A percentile compares a stretch with the other conserved stretches of the same genome.
These are phyloP conservation scores for Teratosphaeria pseudoeucalypti DNA, from an alignment of 2,329 filamentous ascomycete genomes.

Conservation along the genomic window DNA sequence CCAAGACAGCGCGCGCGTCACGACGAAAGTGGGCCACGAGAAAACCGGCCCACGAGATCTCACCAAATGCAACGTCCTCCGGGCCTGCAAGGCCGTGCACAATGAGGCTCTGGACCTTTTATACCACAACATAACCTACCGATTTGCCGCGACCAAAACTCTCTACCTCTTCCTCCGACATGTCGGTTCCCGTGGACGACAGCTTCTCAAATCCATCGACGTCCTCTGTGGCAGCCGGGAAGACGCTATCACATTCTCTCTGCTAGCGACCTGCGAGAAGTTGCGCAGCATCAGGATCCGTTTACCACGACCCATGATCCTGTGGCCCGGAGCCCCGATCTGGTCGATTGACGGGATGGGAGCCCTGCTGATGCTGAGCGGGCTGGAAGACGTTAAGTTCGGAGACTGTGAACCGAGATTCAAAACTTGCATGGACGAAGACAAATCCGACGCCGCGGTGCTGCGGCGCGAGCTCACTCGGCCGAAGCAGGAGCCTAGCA, in stretches of 20 bases:
- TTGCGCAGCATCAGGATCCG: conserved; percentile 16
- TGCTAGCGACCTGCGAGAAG: conserved; percentile 18
- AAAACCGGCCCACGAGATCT: conserved; percentile 24
- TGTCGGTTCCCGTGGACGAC: conserved; percentile 19
- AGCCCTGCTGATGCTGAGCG: conserved; percentile 17
- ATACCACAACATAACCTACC: conserved; percentile 37
- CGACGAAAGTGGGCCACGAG: conserved; percentile 13
- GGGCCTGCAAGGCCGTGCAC: conserved; percentile 32
- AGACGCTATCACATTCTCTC: conserved; percentile 22
- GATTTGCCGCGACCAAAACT: conserved; percentile 32
- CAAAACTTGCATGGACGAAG: conserved; percentile 10
- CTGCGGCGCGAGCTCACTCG: conserved; percentile 15
- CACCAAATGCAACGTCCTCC: conserved; percentile 33
- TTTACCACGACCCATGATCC: conserved; percentile 12
- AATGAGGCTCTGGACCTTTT: conserved; percentile 35
- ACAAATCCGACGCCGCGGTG: conserved; percentile 13
- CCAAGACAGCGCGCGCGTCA: conserved; percentile 17
- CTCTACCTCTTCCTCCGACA: conserved; percentile 34
- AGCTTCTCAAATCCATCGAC: conserved; percentile 14
- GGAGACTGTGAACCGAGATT: conserved; percentile 5
- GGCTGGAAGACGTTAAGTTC: conserved; percentile 16
- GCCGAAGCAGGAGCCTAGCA: conserved; percentile 9
- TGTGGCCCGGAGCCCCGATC: conserved; percentile 10
- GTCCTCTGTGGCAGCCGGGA: conserved; percentile 17
- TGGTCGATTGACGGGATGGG: conserved; percentile 21